Conservation (phyloP, 495 filamentous ascomycete genomes). For the Penicillium cinerascens region DNA sequence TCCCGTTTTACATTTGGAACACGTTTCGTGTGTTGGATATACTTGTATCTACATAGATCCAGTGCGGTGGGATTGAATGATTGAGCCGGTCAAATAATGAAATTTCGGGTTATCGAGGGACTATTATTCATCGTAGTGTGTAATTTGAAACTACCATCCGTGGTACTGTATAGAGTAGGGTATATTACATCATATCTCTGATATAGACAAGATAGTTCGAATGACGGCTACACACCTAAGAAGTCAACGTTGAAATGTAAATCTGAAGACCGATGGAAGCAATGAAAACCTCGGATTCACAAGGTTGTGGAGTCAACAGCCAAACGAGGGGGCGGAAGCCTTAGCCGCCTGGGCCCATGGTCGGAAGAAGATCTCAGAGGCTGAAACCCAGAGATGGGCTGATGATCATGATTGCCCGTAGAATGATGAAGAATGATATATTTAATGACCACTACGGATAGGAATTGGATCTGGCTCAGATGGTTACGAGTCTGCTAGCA, state of each 20-base stretch:
- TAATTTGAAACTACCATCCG: background rate
- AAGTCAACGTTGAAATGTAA: background rate
- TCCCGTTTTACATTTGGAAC: background rate
- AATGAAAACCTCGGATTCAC: too few relatives aligned
- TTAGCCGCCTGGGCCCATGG: too few relatives aligned
- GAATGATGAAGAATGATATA: background rate
- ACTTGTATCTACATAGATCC: slow-evolving; percentile 1
- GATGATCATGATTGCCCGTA: background rate
- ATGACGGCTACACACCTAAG: background rate
- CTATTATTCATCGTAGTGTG: background rate
- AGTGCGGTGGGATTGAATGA: background rate
- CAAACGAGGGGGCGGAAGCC: too few relatives aligned
- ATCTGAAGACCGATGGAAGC: background rate
- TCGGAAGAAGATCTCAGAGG: background rate
- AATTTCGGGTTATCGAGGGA: background rate
- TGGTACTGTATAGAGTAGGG: too few relatives aligned
- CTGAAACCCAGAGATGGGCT: background rate
- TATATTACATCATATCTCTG: too few relatives aligned
- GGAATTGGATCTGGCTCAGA: too few relatives aligned
- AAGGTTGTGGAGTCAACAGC: too few relatives aligned
- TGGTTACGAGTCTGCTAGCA: too few relatives aligned
- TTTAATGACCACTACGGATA: too few relatives aligned
- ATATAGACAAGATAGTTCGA: too few relatives aligned
- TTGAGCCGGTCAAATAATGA: background rate
- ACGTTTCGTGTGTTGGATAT: background rate